A percentile compares a stretch with the other conserved stretches of the same genome.
These are phyloP conservation scores for Dryadomyces quercivorus DNA, from an alignment of 2,329 filamentous ascomycete species.

Conservation along the genomic window DNA sequence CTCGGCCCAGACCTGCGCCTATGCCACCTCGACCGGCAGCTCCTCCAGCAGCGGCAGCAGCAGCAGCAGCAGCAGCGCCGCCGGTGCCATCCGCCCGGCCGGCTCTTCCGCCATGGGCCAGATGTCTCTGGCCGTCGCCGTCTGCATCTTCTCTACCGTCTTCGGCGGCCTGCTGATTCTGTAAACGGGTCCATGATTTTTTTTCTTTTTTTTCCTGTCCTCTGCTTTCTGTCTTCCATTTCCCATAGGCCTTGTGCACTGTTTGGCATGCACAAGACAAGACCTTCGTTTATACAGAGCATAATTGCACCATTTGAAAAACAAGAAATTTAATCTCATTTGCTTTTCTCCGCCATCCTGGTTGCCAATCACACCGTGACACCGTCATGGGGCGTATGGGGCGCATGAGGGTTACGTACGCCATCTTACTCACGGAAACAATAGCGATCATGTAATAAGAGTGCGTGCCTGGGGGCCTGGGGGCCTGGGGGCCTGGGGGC, in stretches of 20 bases:
- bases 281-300: too few relatives aligned
- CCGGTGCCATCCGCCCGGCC: background rate
- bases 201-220: background rate
- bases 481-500: too few relatives aligned
- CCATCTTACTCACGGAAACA: too few relatives aligned
- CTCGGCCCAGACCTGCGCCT: constrained; percentile 2
- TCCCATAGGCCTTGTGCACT: background rate
- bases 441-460: too few relatives aligned
- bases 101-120: background rate
- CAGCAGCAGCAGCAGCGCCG: background rate
- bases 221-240: background rate
- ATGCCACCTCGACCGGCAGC: background rate
- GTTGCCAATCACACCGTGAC: too few relatives aligned
- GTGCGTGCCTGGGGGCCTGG: too few relatives aligned
- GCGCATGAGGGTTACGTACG: too few relatives aligned
- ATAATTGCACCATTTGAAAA: too few relatives aligned
- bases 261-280: too few relatives aligned
- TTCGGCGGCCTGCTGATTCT: background rate
- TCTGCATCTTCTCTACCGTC: background rate
- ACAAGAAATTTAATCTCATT: too few relatives aligned
- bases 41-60: background rate
- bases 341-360: too few relatives aligned
- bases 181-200: background rate
- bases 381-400: too few relatives aligned
- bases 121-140: background rate